A percentile compares a stretch with the other conserved stretches of the same genome.
Evolutionary conservation across 306 rosid species (phyloP).

Genomic region (Vigna radiata): DNA sequence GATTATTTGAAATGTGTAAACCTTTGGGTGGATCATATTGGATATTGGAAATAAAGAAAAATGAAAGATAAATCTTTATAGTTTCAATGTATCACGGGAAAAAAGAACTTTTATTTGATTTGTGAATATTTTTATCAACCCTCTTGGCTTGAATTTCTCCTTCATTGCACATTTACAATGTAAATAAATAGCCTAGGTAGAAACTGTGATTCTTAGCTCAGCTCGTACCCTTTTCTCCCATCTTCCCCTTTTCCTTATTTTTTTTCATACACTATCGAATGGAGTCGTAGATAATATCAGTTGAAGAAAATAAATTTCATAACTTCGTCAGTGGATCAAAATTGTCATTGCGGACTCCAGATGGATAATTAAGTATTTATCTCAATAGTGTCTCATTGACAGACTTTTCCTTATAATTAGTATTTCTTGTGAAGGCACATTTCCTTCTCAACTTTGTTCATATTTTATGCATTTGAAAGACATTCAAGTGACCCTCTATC

Average conservation of each 20-base stretch:
- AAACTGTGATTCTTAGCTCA: neutral
- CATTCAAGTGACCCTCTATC: too few species aligned
- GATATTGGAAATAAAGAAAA: slow-evolving; percentile 12
- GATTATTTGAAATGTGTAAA: slow-evolving; percentile 37
- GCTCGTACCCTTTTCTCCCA: neutral
- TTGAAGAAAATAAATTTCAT: too few species aligned
- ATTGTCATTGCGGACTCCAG: too few species aligned
- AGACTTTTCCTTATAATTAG: neutral
- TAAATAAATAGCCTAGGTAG: neutral
- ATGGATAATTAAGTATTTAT: too few species aligned
- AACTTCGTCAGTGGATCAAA: too few species aligned
- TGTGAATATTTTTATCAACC: slow-evolving; percentile 24
- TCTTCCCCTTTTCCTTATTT: neutral
- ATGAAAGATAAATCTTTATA: neutral
- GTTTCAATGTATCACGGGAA: slow-evolving; percentile 2
- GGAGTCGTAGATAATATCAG: neutral
- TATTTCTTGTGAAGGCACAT: neutral
- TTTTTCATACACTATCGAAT: neutral
- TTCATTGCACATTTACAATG: neutral
- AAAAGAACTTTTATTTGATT: slow-evolving; percentile 5
- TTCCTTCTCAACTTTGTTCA: neutral
- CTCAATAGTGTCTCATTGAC: neutral
- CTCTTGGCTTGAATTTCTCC: neutral
- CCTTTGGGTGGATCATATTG: slow-evolving; percentile 12
- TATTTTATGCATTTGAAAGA: neutral